Evolutionary conservation across 805 yeast species (phyloP).

Genomic region (Saccharomycopsis fodiens): DNA sequence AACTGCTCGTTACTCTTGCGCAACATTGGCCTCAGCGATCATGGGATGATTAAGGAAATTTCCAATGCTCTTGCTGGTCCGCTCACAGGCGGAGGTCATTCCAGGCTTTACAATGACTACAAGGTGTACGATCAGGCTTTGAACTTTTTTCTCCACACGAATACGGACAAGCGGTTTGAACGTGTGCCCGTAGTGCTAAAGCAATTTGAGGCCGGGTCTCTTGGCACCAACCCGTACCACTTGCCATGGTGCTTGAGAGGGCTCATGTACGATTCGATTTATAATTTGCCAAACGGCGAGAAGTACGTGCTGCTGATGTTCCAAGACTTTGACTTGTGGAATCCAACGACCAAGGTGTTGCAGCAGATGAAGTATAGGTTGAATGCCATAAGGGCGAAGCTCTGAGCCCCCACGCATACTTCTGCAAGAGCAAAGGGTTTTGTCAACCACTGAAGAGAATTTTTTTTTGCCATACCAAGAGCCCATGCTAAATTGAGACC

Average conservation of each 20-base stretch:
- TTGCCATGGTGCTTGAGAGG: slow-evolving; percentile 94
- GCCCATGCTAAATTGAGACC: too few species aligned
- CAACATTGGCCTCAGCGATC: slow-evolving; percentile 75
- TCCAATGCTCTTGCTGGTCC: slow-evolving; percentile 81
- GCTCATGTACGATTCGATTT: slow-evolving; percentile 56
- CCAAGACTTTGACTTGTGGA: slow-evolving; percentile 75
- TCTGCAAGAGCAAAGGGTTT: background rate
- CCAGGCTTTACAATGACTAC: slow-evolving; percentile 77
- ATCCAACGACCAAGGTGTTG: slow-evolving; percentile 72
- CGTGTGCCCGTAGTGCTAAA: slow-evolving; percentile 26
- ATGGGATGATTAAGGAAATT: slow-evolving; percentile 78
- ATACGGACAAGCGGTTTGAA: slow-evolving; percentile 18
- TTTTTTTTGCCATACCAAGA: background rate
- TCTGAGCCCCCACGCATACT: slow-evolving; percentile 2
- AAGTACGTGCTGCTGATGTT: slow-evolving; percentile 54
- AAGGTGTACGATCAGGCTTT: slow-evolving; percentile 79
- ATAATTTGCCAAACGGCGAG: slow-evolving; percentile 38
- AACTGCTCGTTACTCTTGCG: slow-evolving; percentile 65
- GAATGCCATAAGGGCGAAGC: slow-evolving; percentile 38
- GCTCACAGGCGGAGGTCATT: slow-evolving; percentile 92
- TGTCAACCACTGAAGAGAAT: too few species aligned
- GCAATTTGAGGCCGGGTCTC: slow-evolving; percentile 52
- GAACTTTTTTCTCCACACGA: slow-evolving; percentile 65
- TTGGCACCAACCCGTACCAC: slow-evolving; percentile 74
- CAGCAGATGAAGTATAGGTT: slow-evolving; percentile 80